phyloP scores from a whole-genome alignment of 1,139 yeast genomes.

The Suhomyces yuchorum region DNA sequence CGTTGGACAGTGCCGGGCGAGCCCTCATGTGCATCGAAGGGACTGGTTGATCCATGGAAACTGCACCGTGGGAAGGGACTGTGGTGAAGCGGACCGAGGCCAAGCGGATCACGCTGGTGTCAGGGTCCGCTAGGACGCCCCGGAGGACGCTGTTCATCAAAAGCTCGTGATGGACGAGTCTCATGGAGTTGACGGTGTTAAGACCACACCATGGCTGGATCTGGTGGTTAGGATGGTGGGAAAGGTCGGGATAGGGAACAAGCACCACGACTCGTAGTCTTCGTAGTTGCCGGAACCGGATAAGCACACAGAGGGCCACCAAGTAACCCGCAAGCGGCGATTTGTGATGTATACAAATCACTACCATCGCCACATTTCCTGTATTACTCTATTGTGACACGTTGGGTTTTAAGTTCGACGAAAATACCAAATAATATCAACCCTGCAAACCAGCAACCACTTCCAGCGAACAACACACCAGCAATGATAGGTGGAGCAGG shows the following conservation, averaged over 20 bases:
- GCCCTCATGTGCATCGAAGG: slow-evolving; percentile 2
- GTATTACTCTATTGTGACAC: too few species aligned
- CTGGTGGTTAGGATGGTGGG: slow-evolving; percentile 10
- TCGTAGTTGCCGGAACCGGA: slow-evolving; percentile 12
- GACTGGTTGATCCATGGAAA: slow-evolving; percentile 6
- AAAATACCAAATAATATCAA: background rate
- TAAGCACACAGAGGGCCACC: slow-evolving; percentile 19
- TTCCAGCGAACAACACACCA: too few species aligned
- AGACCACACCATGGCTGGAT: slow-evolving; percentile 31
- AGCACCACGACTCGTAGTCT: slow-evolving; percentile 17
- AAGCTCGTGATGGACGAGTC: slow-evolving; percentile 12
- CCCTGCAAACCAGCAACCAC: background rate
- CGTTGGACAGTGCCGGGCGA: background rate
- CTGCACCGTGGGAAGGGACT: background rate
- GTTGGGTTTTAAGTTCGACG: background rate
- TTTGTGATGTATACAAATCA: slow-evolving; percentile 20
- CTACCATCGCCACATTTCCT: slow-evolving; percentile 3
- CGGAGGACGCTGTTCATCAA: slow-evolving; percentile 3
- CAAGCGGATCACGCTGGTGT: slow-evolving; percentile 4
- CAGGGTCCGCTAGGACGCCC: background rate
- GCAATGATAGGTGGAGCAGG: too few species aligned
- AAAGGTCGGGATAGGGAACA: background rate
- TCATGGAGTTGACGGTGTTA: slow-evolving; percentile 20
- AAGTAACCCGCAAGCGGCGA: slow-evolving; percentile 17
- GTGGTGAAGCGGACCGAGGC: background rate